These are phyloP conservation scores for Metschnikowia lochheadii DNA, from an alignment of 805 yeast species.

Conservation along the genomic window DNA sequence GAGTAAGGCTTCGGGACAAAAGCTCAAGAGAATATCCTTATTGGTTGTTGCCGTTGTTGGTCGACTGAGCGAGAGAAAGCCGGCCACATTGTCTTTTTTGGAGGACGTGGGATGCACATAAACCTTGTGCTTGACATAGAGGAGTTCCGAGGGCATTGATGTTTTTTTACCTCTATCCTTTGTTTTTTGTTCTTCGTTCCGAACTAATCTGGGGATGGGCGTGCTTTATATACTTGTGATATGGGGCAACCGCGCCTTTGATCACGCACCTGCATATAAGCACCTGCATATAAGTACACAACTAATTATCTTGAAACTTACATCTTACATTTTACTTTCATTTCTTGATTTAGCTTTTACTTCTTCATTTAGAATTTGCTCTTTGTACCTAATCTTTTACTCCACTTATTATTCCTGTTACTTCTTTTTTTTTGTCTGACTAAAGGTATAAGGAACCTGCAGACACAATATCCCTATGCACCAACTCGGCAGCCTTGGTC, in stretches of 20 bases:
- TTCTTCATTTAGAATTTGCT: too few species aligned
- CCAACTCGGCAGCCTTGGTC: constrained; percentile 78
- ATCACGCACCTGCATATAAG: neutral
- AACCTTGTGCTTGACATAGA: constrained; percentile 63
- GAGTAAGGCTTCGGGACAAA: constrained; percentile 58
- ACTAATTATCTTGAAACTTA: too few species aligned
- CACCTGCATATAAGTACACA: neutral
- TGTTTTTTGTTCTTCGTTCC: neutral
- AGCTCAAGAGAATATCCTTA: constrained; percentile 58
- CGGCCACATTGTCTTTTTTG: constrained; percentile 73
- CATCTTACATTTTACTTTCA: too few species aligned
- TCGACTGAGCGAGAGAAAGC: constrained; percentile 63
- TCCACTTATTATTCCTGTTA: too few species aligned
- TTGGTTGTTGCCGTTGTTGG: constrained; percentile 45
- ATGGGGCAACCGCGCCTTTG: neutral
- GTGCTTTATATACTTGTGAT: neutral
- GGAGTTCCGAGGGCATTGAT: constrained; percentile 22
- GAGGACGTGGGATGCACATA: constrained; percentile 78
- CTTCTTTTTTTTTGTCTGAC: too few species aligned
- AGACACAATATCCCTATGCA: constrained; percentile 93
- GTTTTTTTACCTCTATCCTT: too few species aligned
- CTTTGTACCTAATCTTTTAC: too few species aligned
- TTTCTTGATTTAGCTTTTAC: too few species aligned
- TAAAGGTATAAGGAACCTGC: constrained; percentile 80
- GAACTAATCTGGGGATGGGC: neutral